Evolutionary conservation across 139 green algal genomes (phyloP).

Genomic region (Chlamydomonas eustigma): DNA sequence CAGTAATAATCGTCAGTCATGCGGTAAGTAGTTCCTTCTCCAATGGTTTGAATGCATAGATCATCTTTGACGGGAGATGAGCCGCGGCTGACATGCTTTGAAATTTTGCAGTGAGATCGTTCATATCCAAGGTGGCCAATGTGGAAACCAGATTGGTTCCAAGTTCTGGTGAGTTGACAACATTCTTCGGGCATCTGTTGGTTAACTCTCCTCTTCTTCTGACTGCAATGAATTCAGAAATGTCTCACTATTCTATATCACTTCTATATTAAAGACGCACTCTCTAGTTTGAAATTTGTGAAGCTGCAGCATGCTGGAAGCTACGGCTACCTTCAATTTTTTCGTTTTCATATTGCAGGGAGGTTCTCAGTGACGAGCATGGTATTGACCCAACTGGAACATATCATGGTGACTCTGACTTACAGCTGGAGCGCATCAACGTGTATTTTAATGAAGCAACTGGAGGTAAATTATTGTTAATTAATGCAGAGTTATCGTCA

Average conservation of each 20-base stretch:
- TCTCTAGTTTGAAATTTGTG: no score
- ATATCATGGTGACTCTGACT: slow-evolving; percentile 91
- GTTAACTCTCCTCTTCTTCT: no score
- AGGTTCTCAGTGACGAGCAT: slow-evolving; percentile 54
- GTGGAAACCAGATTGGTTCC: slow-evolving; percentile 97
- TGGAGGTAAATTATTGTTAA: slow-evolving; percentile 69
- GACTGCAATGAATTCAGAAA: no score
- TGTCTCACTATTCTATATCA: no score
- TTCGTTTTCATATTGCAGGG: slow-evolving; percentile 49
- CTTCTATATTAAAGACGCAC: no score
- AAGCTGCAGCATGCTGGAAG: no score
- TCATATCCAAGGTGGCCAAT: slow-evolving; percentile 93
- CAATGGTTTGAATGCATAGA: neutral
- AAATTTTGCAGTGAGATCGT: slow-evolving; percentile 78
- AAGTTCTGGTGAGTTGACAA: slow-evolving; percentile 98
- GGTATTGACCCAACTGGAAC: slow-evolving; percentile 90
- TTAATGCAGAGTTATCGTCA: no score
- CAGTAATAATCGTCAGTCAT: neutral
- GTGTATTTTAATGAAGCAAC: slow-evolving; percentile 99
- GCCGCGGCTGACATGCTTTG: neutral
- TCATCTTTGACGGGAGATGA: neutral
- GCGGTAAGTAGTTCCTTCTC: neutral
- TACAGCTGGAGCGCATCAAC: slow-evolving; percentile 99
- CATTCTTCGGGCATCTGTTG: no score
- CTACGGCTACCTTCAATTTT: neutral